Evolutionary conservation across 2,329 filamentous ascomycete genomes (phyloP), one percentile per base, ranked within the genome.

Genomic region (Paecilomyces formosus): DNA sequence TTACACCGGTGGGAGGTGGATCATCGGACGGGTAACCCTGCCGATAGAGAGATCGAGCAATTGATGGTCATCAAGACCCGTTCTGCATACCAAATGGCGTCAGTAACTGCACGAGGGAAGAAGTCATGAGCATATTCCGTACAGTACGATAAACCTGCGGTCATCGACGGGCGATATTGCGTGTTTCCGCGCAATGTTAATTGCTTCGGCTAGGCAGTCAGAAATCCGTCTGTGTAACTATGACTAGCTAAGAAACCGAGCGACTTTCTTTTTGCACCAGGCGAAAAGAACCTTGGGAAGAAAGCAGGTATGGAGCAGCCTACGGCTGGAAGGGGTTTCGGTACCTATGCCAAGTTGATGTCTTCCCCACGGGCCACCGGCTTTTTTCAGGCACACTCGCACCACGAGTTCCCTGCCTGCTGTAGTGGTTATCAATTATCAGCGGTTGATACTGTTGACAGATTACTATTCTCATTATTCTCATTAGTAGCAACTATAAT

Each of bases 261-360:
- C 24, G 24, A 26, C 24, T 66, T 55, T 71, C n/a, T n/a, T 74
- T 53, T 72, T 72, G 1, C 72, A 74, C 61, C 74, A 74, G 58
- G 57, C 61, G 57, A 59, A 35, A 57, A 9, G 26, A 24, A 31
- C n/a, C 49, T 62, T 22, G 52, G 33, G 2, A 35, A 45, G n/a
- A 45, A 18, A 21, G 39, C 15, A 31, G 8, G 30, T 31, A 45
- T 18, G 7, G 35, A 39, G 35, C n/a, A 39, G n/a, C 13, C 35
- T 45, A 11, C 39, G 39, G 39, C 39, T 45, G 39, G n/a, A 45
- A n/a, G 39, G 39, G 39, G n/a, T 18, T 21, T 18, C 39, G 39
- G 39, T 45, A 45, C 24, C 24, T 26, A 3, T 26, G 7, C 35
- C 35, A 45, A 15, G 35, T 18, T 18, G 35, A n/a, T 15, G 35